Conservation (phyloP, 768 basidiomycete genomes). For the Mycena rebaudengoi region DNA sequence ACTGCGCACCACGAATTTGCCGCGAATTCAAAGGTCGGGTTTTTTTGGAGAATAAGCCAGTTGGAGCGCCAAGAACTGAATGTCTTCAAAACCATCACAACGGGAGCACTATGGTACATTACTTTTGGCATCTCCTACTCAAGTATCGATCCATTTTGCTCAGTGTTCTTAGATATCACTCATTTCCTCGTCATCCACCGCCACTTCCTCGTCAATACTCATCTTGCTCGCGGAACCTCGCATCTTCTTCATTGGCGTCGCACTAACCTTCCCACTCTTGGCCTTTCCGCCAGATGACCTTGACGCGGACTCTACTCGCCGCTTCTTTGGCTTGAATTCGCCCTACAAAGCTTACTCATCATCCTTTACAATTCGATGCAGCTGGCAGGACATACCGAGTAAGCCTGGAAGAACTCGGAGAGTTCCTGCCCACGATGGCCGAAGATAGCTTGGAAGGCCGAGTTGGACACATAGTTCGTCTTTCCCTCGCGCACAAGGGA, state of each 20-base stretch:
- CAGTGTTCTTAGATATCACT: background rate
- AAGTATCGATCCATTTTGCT: background rate
- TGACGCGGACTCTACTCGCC: background rate
- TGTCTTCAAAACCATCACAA: no score
- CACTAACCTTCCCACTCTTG: no score
- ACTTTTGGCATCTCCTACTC: background rate
- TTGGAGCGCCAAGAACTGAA: background rate
- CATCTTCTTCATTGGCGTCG: conserved; percentile 3
- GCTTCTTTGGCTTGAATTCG: conserved; percentile 2
- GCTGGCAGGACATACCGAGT: background rate
- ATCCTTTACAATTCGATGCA: background rate
- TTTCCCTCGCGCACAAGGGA: conserved; percentile 44
- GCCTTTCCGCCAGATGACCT: no score
- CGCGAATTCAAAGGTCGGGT: no score
- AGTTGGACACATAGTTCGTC: conserved; percentile 35
- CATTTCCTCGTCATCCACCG: background rate
- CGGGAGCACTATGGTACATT: background rate
- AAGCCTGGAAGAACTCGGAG: conserved; percentile 2
- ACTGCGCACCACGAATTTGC: no score
- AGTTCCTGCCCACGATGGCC: conserved; percentile 16
- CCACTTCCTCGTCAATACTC: background rate
- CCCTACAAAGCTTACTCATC: background rate
- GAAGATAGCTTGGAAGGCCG: conserved; percentile 32
- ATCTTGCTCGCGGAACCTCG: background rate
- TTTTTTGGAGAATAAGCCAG: no score